Base-by-base conservation (phyloP, 148 eudicot species). In the Linanthus parryae region DNA sequence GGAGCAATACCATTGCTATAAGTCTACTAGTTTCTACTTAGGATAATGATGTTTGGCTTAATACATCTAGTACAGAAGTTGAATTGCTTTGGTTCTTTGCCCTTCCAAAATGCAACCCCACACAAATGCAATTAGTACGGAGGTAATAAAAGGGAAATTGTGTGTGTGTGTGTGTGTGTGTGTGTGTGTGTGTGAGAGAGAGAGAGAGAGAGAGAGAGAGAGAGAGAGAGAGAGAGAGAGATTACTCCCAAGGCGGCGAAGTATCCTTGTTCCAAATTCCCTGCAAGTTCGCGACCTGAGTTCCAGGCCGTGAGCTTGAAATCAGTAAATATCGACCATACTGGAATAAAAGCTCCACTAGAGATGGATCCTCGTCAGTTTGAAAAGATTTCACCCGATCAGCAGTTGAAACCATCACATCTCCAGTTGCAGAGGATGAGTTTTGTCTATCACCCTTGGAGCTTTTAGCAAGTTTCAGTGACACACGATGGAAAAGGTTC, bases 311-410 rank as follows among this genome's bases (percentile, higher is more conserved):
- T 3, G 95, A 85, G 55, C 85, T 66, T 7, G 97, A 74, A 65
- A 89, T 89, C 36, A 90, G 71, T 48, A 90, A 57, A 73, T 85
- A 90, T 16, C 97, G 79, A 24, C 97, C 97, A 52, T 80, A 90
- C 43, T 90, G 97, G 54, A 85, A 90, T 34, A 90, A 62, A 24
- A 90, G 80, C 68, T 82, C 95, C 17, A 90, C 80, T 59, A 85
- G 34, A 31, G 91, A 80, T 11, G 97, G 95, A 72, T 90, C 97
- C 78, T 90, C 91, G 44, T 90, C 73, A 1, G 46, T 59, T 64
- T 65, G 58, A 66, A 85, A 90, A 27, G 95, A 85, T 44, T 64
- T 75, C 12, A 90, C 78, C 62, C 95, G 77, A 66, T 82, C 76
- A 18, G 88, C 67, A 51, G 91, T 80, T 18, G 96, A 46, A 43